Evolutionary conservation across 805 yeast species (phyloP).

Genomic region (Cyberlindnera sargentensis): DNA sequence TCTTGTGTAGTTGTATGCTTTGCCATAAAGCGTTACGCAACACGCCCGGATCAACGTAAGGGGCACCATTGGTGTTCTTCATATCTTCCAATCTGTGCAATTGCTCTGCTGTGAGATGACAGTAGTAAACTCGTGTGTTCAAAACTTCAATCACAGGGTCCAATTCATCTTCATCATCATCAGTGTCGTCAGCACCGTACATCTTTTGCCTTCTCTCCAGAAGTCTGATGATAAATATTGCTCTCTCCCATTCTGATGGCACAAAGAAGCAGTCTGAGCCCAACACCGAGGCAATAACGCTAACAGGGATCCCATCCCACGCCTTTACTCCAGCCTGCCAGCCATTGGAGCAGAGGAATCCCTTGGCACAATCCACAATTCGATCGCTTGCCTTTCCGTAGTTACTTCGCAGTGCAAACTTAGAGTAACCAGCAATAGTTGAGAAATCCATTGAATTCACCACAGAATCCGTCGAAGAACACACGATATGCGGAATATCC

Average conservation of each 20-base stretch:
- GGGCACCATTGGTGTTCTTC: constrained; percentile 29
- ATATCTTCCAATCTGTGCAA: constrained; percentile 36
- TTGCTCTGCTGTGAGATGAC: constrained; percentile 43
- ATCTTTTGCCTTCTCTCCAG: constrained; percentile 30
- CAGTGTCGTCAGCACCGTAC: neutral
- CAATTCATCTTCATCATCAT: constrained; percentile 10
- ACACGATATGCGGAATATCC: constrained; percentile 38
- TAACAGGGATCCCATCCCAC: constrained; percentile 42
- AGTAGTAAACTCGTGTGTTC: constrained; percentile 37
- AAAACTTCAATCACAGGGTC: constrained; percentile 27
- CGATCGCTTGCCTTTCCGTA: constrained; percentile 41
- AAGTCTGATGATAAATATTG: constrained; percentile 37
- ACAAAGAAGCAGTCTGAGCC: constrained; percentile 46
- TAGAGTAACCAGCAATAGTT: constrained; percentile 30
- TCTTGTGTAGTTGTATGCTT: constrained; percentile 35
- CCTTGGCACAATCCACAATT: constrained; percentile 39
- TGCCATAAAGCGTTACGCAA: constrained; percentile 45
- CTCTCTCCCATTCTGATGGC: constrained; percentile 50
- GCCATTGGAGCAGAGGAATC: constrained; percentile 40
- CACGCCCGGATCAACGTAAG: constrained; percentile 32
- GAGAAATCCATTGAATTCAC: constrained; percentile 28
- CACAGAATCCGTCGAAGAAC: constrained; percentile 34
- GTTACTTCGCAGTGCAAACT: constrained; percentile 36
- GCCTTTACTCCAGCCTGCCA: constrained; percentile 38
- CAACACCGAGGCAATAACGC: constrained; percentile 36